Base-by-base conservation (phyloP, 2,329 filamentous ascomycete genomes). In the Hypocrella siamensis region DNA sequence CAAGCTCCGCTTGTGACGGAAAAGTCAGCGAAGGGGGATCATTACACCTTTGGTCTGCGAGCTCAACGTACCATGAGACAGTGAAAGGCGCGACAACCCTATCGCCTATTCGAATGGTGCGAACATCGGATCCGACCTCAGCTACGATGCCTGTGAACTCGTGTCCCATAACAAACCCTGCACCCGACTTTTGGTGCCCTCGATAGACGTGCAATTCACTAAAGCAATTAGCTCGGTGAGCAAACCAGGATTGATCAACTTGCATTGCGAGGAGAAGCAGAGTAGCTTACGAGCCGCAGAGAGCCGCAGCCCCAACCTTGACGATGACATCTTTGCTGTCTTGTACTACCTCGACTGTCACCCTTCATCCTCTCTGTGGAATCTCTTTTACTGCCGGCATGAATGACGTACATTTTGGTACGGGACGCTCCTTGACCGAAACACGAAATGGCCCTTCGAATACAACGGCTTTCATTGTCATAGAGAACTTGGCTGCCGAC, bases 121-220 rank as follows among this genome's bases (percentile, higher is more conserved):
- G 75, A 28, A 93, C 81, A 3, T 59, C 65, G 12, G 65, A 58
- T 0, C 85, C 85, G 28, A 67, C 59, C 39, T 79, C 70, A 21
- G 75, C 66, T 8, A 93, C 71, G 17, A 64, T 67, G 5, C 86
- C 86, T 2, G 81, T 83, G 48, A 93, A 92, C 48, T 93, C 86
- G 51, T 93, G 86, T 36, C 84, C 81, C 79, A 75, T 75, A 34
- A 74, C 66, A 43, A 70, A 72, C 17, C 65, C 70, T 0, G 78
- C 70, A 1, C 55, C 63, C 6, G 75, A 78, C 17, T 73, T 66
- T 48, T 93, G 75, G 45, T 84, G 77, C 22, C 86, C 86, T 28
- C 85, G 79, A 57, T 77, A 93, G 33, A 83, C 75, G 54, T 93
- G 86, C 24, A 93, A 64, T 49, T 93, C 85, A 47, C 80, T 86